Conservation (phyloP, 2,329 filamentous ascomycete genomes). For the Triangularia verruculosa region DNA sequence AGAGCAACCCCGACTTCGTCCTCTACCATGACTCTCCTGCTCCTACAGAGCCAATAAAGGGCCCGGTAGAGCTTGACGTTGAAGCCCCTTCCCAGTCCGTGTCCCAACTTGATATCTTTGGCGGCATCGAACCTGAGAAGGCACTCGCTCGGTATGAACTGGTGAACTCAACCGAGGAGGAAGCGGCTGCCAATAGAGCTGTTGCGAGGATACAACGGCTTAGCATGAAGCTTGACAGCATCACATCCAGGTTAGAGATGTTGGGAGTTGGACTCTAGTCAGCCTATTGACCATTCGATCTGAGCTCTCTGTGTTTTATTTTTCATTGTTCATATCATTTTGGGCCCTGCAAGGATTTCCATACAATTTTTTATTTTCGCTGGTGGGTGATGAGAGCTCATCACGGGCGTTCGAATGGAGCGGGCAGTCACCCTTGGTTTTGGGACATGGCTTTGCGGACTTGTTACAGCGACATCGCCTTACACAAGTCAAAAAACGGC, state of each 20-base stretch:
- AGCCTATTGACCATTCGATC: neutral
- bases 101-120: constrained; percentile 42
- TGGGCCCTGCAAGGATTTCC: neutral
- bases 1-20: constrained; percentile 60
- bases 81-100: constrained; percentile 37
- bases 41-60: constrained; percentile 32
- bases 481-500: neutral
- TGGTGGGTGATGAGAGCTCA: neutral
- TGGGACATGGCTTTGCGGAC: neutral
- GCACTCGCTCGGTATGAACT: constrained; percentile 60
- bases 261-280: constrained; percentile 33
- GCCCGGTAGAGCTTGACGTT: constrained; percentile 40
- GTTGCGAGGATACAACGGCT: constrained; percentile 52
- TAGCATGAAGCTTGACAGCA: constrained; percentile 38
- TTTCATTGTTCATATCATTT: neutral
- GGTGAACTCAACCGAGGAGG: constrained; percentile 55
- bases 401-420: neutral
- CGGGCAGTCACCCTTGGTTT: neutral
- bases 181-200: constrained; percentile 41
- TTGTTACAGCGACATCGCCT: neutral
- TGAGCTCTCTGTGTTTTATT: neutral
- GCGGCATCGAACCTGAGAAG: constrained; percentile 62
- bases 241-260: constrained; percentile 38
- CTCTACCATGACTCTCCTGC: constrained; percentile 51
- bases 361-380: neutral